These are phyloP conservation scores for Rhazya stricta DNA, from an alignment of 257 asterid genomes.

Conservation along the genomic window DNA sequence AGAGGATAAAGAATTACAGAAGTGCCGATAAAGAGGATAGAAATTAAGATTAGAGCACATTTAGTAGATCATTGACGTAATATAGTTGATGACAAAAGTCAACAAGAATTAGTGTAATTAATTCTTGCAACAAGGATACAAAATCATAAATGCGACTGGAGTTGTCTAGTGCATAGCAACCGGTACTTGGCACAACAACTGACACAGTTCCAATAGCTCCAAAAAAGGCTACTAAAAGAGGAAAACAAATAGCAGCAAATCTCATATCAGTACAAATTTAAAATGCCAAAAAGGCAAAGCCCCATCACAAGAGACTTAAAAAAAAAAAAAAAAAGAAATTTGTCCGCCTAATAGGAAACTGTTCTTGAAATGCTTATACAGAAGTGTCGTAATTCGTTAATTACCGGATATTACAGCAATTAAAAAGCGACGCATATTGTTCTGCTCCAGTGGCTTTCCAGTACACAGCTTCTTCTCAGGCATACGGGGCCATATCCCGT, in stretches of 20 bases:
- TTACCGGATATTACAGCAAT: constrained; percentile 42
- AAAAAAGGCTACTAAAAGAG: constrained; percentile 45
- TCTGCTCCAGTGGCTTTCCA: not conserved
- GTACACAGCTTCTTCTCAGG: constrained; percentile 1
- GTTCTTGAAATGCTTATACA: not conserved
- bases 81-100: not conserved
- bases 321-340: not conserved
- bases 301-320: not conserved
- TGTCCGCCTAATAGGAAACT: not conserved
- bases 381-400: not conserved
- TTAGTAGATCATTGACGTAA: not conserved
- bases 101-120: not conserved
- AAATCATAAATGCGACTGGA: constrained; percentile 77
- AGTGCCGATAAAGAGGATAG: not conserved
- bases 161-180: constrained; percentile 73
- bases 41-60: not conserved
- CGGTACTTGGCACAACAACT: constrained; percentile 67
- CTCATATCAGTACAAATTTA: not conserved
- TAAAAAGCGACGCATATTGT: constrained; percentile 24
- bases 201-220: constrained; percentile 54
- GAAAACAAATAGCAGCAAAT: constrained; percentile 6
- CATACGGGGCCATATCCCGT: not conserved
- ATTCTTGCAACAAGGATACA: constrained; percentile 51
- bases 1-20: not conserved
- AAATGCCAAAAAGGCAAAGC: not conserved